A percentile compares a stretch with the other conserved stretches of the same genome.
Evolutionary conservation across 2,329 filamentous ascomycete species (phyloP).

Genomic region (Xylariales sp.): DNA sequence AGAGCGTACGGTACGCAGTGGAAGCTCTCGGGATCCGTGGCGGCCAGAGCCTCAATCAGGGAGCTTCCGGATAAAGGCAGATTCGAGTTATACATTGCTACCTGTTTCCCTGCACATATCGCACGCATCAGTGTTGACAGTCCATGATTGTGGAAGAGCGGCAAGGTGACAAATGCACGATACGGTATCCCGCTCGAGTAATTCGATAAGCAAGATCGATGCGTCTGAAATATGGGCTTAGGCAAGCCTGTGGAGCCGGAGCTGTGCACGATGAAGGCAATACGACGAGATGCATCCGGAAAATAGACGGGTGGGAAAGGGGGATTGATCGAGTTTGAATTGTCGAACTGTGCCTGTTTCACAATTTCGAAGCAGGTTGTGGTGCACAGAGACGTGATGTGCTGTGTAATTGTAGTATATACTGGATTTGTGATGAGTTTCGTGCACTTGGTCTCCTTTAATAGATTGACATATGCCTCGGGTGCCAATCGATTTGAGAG

Average conservation of each 20-base stretch:
- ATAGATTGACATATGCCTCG: conserved; percentile 33
- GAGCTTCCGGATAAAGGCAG: conserved; percentile 33
- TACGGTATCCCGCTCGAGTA: conserved; percentile 10
- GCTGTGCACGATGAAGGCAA: conserved; percentile 39
- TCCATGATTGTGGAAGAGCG: conserved; percentile 39
- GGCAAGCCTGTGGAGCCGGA: conserved; percentile 44
- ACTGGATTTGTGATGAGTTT: conserved; percentile 33
- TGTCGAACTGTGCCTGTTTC: conserved; percentile 21
- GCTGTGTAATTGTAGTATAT: conserved; percentile 25
- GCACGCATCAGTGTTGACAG: conserved; percentile 35
- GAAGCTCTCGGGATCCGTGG: conserved; percentile 32
- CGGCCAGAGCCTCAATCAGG: conserved; percentile 30
- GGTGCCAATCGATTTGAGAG: conserved; percentile 37
- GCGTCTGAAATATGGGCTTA: conserved; percentile 30
- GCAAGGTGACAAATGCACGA: conserved; percentile 36
- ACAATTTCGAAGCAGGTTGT: conserved; percentile 18
- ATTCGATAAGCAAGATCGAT: background rate
- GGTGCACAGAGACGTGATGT: conserved; percentile 21
- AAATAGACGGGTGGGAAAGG: conserved; percentile 10
- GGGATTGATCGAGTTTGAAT: background rate
- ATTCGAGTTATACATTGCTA: conserved; percentile 35
- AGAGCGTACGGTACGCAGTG: conserved; percentile 37
- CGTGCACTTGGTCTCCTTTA: conserved; percentile 29
- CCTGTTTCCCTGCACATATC: conserved; percentile 37
- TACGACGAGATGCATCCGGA: conserved; percentile 13